Base-by-base conservation (phyloP, 2,329 filamentous ascomycete genomes). In the Nemania serpens region DNA sequence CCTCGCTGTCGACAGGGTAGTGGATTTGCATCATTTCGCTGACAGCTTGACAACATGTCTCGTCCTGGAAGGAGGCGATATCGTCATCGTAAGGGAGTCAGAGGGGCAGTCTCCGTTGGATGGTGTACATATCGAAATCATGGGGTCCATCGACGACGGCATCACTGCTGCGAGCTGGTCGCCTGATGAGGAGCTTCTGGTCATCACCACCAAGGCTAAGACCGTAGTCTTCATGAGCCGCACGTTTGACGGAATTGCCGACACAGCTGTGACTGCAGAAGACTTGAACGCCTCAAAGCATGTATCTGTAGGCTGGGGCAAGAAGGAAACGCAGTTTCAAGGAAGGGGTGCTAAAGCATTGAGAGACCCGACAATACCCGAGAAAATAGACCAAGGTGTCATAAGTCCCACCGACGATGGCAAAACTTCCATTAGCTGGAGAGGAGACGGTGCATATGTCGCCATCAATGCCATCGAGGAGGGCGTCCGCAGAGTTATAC, bases 281-380 rank as follows among this genome's bases (percentile, higher is more conserved):
- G 94, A 96, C 75, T 84, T 96, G 65, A 90, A 90, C 69, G 86
- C 87, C n/a, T 98, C 90, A 25, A 95, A 89, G 74, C 93, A 97
- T 79, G 95, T 97, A 59, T 96, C 93, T 18, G 94, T 99, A 20
- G 95, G 95, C 51, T 99, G 95, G 95, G 95, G 95, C 61, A 98
- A 98, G 80, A 92, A 91, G 73, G 95, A 99, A 77, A 99, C 95
- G 0, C 95, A 99, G 75, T 99, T 99, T 75, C 91, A 97, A 72
- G 95, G 95, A 52, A 92, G 91, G 70, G 87, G 93, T 64, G 94
- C 93, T 59, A 88, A 87, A 77, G 93, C 93, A 18, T 80, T 98
- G 66, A 86, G 91, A 55, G 95, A 99, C 75, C 95, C 95, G 15
- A 99, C 95, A 10, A 91, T 99, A 67, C 95, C 95, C 0, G 93